Percentiles rank a stretch among this genome's conserved stretches.
Conservation (phyloP, 2,329 filamentous ascomycete species). For the Ophiobolus disseminans region DNA sequence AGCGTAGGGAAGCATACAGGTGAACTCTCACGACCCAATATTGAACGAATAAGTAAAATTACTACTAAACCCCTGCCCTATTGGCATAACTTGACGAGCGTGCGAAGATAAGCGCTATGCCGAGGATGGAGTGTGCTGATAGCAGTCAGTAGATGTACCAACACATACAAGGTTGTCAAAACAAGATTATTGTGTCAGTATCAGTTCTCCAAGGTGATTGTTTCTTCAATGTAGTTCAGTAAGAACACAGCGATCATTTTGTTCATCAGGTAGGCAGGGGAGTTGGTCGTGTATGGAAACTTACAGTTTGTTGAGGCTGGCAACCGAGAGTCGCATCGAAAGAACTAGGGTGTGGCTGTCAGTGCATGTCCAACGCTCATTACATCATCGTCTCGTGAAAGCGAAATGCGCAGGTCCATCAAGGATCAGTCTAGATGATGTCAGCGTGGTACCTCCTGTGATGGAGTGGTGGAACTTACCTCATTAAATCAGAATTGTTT, state of each 20-base stretch:
- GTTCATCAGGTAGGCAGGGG: constrained; percentile 62
- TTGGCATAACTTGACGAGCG: too few species aligned
- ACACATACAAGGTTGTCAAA: neutral
- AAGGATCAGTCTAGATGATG: constrained; percentile 43
- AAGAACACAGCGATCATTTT: constrained; percentile 70
- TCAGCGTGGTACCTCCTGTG: constrained; percentile 26
- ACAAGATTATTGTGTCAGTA: constrained; percentile 6
- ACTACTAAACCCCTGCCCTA: too few species aligned
- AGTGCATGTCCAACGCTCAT: constrained; percentile 25
- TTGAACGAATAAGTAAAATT: neutral
- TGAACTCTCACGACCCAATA: too few species aligned
- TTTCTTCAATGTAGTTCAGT: constrained; percentile 67
- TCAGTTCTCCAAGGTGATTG: constrained; percentile 74
- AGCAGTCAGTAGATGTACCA: neutral
- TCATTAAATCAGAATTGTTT: constrained; percentile 78
- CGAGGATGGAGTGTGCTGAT: neutral
- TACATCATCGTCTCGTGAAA: constrained; percentile 11
- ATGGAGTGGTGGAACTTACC: constrained; percentile 49
- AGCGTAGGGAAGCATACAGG: neutral
- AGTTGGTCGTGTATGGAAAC: constrained; percentile 8
- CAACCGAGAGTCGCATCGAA: neutral
- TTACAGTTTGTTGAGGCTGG: constrained; percentile 16
- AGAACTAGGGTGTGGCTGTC: constrained; percentile 24
- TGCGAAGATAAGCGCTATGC: too few species aligned
- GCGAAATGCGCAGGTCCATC: constrained; percentile 40